Evolutionary conservation across 148 eudicot species (phyloP).

Genomic region (Tetragonia tetragonoides): DNA sequence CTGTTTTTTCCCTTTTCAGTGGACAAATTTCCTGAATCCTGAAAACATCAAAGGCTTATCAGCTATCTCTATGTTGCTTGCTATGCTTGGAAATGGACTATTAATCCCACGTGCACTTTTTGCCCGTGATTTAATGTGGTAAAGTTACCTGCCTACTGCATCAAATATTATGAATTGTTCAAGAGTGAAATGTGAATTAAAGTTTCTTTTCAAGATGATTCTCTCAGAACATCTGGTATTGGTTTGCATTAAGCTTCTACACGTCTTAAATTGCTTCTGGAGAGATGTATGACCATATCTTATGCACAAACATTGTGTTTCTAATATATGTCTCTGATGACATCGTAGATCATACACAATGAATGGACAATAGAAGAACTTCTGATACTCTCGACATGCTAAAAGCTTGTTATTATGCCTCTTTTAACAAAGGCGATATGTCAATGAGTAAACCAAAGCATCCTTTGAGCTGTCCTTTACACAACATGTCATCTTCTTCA

Average conservation of each 20-base stretch:
- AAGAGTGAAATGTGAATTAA: constrained; percentile 1
- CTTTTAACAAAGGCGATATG: neutral
- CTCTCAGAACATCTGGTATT: neutral
- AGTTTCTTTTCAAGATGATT: neutral
- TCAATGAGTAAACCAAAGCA: neutral
- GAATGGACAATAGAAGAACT: neutral
- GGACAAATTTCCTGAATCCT: constrained; percentile 91
- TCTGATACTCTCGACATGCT: neutral
- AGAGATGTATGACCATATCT: neutral
- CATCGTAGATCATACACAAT: neutral
- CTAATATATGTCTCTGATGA: no score
- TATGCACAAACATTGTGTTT: neutral
- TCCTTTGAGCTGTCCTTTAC: neutral
- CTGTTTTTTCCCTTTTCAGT: constrained; percentile 45
- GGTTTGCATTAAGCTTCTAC: neutral
- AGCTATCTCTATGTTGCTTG: constrained; percentile 83
- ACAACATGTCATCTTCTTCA: neutral
- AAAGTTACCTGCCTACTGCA: constrained; percentile 24
- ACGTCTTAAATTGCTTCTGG: neutral
- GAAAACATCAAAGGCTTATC: constrained; percentile 95
- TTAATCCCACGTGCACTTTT: constrained; percentile 96
- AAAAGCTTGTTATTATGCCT: neutral
- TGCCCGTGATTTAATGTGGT: constrained; percentile 95
- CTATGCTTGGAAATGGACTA: constrained; percentile 93
- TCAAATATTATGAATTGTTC: neutral